A percentile compares a stretch with the other conserved stretches of the same genome.
phyloP scores from a whole-genome alignment of 202 grass and related monocot genomes.

The Bolboschoenoplectus hybrid region DNA sequence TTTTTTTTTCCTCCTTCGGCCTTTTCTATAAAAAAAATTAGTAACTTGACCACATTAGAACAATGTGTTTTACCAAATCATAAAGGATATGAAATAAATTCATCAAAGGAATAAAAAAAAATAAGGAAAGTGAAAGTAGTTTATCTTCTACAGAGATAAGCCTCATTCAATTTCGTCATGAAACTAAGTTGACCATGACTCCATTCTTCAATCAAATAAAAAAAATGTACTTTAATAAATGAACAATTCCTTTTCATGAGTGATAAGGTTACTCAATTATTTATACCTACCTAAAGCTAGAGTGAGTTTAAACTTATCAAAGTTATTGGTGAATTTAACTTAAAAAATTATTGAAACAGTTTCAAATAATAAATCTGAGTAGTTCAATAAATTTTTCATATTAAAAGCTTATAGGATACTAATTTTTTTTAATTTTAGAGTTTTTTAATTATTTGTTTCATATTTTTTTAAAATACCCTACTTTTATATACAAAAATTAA shows the following conservation, averaged over 20 bases:
- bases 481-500: no score
- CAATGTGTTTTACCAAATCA: not conserved
- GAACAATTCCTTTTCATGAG: conserved; percentile 6
- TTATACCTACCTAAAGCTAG: no score
- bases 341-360: no score
- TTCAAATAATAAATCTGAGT: no score
- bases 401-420: no score
- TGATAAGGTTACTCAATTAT: conserved; percentile 1
- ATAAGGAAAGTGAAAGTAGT: not conserved
- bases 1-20: not conserved
- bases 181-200: conserved; percentile 7
- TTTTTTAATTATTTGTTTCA: no score
- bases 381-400: no score
- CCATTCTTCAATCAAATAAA: conserved; percentile 1
- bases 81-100: not conserved
- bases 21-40: not conserved
- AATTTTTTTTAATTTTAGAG: no score
- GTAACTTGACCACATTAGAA: not conserved
- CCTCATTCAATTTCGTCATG: not conserved
- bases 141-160: conserved; percentile 7
- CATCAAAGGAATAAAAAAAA: not conserved
- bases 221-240: conserved; percentile 1
- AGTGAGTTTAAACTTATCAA: no score
- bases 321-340: no score
- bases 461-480: no score